Conservation (phyloP, 2,329 filamentous ascomycete genomes). For the Penicillium sp. region DNA sequence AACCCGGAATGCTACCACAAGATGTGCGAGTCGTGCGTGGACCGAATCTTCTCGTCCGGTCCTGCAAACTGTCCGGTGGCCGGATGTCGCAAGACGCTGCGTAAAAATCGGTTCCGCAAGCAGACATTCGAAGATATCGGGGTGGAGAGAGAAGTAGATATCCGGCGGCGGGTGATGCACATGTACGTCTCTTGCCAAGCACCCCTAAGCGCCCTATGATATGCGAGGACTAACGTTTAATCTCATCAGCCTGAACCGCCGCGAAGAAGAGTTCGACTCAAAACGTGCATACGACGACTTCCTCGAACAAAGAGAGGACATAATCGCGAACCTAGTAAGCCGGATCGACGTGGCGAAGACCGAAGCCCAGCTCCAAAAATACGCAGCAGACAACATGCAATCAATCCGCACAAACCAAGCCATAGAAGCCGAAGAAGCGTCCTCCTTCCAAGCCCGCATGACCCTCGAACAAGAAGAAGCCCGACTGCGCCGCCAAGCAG, state of each 20-base stretch:
- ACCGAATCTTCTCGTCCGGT: conserved; percentile 87
- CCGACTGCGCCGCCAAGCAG: conserved; percentile 60
- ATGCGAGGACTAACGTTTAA: conserved; percentile 3
- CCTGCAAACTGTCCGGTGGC: conserved; percentile 91
- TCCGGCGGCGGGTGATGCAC: conserved; percentile 71
- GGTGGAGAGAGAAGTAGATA: conserved; percentile 91
- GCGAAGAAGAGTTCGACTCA: conserved; percentile 86
- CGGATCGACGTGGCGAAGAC: conserved; percentile 66
- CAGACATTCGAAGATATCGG: conserved; percentile 87
- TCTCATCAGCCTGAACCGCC: conserved; percentile 72
- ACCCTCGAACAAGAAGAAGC: conserved; percentile 66
- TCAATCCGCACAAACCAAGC: conserved; percentile 54
- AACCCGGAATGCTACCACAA: conserved; percentile 99
- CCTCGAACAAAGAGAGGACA: conserved; percentile 84
- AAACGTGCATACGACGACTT: conserved; percentile 88
- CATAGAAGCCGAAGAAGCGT: conserved; percentile 48
- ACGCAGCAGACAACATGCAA: conserved; percentile 68
- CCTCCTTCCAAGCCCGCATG: conserved; percentile 47
- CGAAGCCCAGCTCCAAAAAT: conserved; percentile 60
- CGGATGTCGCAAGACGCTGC: conserved; percentile 80
- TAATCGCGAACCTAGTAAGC: conserved; percentile 83
- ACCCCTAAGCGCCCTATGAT: neutral
- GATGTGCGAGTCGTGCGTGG: conserved; percentile 96
- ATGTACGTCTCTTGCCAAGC: conserved; percentile 39
- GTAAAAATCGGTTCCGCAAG: conserved; percentile 76